Evolutionary conservation across 2,329 filamentous ascomycete species (phyloP).

Genomic region (Botrytis hyacinthi): DNA sequence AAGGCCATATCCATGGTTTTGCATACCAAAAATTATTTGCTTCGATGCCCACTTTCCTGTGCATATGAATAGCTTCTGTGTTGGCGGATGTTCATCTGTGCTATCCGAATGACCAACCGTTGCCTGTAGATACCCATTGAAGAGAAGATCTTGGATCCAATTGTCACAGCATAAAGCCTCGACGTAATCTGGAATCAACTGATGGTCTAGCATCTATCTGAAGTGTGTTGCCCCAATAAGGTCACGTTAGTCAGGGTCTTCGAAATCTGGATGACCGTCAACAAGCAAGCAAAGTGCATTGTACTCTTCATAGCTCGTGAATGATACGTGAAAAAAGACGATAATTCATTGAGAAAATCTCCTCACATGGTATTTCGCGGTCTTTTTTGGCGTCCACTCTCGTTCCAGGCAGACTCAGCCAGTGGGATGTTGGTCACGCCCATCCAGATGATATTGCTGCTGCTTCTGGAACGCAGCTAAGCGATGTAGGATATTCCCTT

Average conservation of each 20-base stretch:
- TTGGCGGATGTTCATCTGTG: not conserved
- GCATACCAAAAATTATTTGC: not conserved
- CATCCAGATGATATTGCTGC: too few relatives aligned
- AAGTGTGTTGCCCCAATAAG: not conserved
- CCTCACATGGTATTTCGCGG: rapidly evolving
- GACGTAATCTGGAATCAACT: not conserved
- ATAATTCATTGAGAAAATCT: rapidly evolving
- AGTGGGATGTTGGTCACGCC: not conserved
- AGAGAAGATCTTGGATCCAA: not conserved
- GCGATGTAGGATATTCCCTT: too few relatives aligned
- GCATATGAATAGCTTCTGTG: not conserved
- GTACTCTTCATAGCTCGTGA: not conserved
- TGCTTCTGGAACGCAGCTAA: not conserved
- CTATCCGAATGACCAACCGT: too few relatives aligned
- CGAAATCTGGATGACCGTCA: not conserved
- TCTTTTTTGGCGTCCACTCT: not conserved
- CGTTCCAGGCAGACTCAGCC: too few relatives aligned
- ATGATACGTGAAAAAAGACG: not conserved
- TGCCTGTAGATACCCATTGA: too few relatives aligned
- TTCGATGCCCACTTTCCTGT: not conserved
- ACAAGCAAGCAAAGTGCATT: not conserved
- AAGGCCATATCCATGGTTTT: not conserved
- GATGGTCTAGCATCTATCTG: not conserved
- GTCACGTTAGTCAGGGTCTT: not conserved
- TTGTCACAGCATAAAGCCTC: not conserved